Evolutionary conservation across 2,329 filamentous ascomycete species (phyloP).

Genomic region (Magnaporthales sp.): DNA sequence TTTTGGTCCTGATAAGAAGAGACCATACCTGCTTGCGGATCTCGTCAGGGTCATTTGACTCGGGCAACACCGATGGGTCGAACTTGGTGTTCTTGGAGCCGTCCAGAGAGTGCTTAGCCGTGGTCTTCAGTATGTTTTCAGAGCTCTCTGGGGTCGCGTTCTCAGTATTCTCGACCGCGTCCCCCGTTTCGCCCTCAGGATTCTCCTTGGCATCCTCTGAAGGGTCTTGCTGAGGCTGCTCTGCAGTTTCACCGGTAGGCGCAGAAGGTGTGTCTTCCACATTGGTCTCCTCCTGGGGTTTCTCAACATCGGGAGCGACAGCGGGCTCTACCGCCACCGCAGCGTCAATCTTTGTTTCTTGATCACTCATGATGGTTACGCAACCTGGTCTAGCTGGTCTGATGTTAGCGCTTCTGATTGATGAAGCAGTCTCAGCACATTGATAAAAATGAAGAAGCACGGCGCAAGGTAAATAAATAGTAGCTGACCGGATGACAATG

Average conservation of each 20-base stretch:
- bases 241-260: slow-evolving; percentile 15
- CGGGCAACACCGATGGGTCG: slow-evolving; percentile 56
- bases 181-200: slow-evolving; percentile 17
- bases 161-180: slow-evolving; percentile 11
- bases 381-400: background rate
- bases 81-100: slow-evolving; percentile 57
- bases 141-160: slow-evolving; percentile 11
- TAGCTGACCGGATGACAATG: background rate
- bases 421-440: background rate
- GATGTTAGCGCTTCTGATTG: background rate
- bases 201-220: slow-evolving; percentile 17
- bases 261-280: slow-evolving; percentile 23
- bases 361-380: slow-evolving; percentile 2
- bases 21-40: slow-evolving; percentile 70
- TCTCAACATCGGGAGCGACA: slow-evolving; percentile 7
- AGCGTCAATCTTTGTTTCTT: slow-evolving; percentile 4
- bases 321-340: slow-evolving; percentile 7
- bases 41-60: slow-evolving; percentile 67
- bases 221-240: slow-evolving; percentile 15
- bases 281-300: slow-evolving; percentile 15
- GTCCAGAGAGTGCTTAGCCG: slow-evolving; percentile 19
- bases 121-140: slow-evolving; percentile 33
- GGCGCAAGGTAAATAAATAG: background rate
- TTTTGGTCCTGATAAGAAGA: background rate
- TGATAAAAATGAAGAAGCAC: background rate